phyloP scores from a whole-genome alignment of 2,329 filamentous ascomycete genomes.

The Mollisiaceae sp. region DNA sequence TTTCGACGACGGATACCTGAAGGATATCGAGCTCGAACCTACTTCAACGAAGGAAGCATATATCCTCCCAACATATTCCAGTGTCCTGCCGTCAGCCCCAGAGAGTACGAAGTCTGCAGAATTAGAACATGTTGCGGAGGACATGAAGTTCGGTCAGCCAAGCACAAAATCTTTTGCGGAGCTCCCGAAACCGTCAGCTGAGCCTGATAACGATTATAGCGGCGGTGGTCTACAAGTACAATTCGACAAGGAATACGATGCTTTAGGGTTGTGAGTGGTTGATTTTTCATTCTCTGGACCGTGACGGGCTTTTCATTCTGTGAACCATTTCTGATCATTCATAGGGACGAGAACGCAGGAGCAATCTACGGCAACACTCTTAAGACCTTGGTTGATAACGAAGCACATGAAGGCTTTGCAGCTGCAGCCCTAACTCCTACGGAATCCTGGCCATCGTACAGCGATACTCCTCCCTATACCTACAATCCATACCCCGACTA shows the following conservation, averaged over 20 bases:
- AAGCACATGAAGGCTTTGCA: conserved; percentile 40
- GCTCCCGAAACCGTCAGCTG: conserved; percentile 5
- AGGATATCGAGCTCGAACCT: conserved; percentile 13
- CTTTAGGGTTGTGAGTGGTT: conserved; percentile 29
- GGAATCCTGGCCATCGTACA: conserved; percentile 50
- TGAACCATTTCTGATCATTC: conserved; percentile 17
- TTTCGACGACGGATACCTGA: background rate
- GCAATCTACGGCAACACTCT: conserved; percentile 64
- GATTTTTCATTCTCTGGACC: conserved; percentile 20
- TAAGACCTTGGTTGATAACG: conserved; percentile 49
- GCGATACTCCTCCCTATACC: conserved; percentile 54
- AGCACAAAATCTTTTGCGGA: background rate
- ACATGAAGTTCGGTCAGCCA: background rate
- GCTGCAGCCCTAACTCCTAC: conserved; percentile 41
- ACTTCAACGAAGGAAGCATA: conserved; percentile 3
- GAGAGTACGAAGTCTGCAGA: background rate
- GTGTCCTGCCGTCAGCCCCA: background rate
- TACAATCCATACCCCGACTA: conserved; percentile 78
- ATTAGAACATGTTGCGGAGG: background rate
- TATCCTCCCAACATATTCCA: background rate
- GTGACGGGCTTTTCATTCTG: conserved; percentile 21
- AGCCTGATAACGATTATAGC: background rate
- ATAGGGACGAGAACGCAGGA: conserved; percentile 53
- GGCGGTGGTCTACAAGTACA: conserved; percentile 25
- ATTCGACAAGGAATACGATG: conserved; percentile 31